Percentiles rank a stretch among this genome's conserved stretches.
Conservation (phyloP, 305 asterid species). For the Withania somnifera region DNA sequence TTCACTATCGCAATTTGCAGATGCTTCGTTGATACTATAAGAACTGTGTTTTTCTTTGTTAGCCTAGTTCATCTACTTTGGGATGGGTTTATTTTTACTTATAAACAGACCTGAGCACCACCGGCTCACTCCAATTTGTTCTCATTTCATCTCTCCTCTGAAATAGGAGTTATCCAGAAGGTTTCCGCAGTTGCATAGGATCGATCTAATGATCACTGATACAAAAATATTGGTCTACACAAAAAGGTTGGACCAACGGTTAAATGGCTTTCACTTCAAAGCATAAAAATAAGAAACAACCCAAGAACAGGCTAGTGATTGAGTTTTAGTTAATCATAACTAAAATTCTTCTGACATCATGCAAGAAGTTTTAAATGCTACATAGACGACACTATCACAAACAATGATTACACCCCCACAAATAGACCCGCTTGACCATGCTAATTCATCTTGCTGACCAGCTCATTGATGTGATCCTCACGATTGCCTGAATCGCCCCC, state of each 20-base stretch:
- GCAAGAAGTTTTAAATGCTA: not conserved
- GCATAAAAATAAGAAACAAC: not conserved
- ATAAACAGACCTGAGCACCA: not conserved
- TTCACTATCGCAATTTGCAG: too few relatives aligned
- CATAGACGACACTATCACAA: not conserved
- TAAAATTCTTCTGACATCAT: not conserved
- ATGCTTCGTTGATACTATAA: too few relatives aligned
- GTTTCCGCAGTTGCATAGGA: not conserved
- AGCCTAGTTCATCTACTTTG: not conserved
- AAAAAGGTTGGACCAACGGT: too few relatives aligned
- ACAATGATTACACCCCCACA: not conserved
- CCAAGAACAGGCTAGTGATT: not conserved
- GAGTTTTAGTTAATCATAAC: not conserved
- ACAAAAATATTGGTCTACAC: not conserved
- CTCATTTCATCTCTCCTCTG: not conserved
- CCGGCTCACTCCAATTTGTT: not conserved
- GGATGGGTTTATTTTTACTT: not conserved
- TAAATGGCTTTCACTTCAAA: not conserved
- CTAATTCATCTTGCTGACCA: conserved; percentile 78
- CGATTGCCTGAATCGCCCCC: conserved; percentile 96
- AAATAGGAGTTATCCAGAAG: not conserved
- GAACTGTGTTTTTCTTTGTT: not conserved
- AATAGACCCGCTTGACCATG: not conserved
- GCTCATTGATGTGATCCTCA: conserved; percentile 54
- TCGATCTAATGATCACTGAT: not conserved